phyloP scores from a whole-genome alignment of 257 asterid genomes.

The Nicotiana tabacum region DNA sequence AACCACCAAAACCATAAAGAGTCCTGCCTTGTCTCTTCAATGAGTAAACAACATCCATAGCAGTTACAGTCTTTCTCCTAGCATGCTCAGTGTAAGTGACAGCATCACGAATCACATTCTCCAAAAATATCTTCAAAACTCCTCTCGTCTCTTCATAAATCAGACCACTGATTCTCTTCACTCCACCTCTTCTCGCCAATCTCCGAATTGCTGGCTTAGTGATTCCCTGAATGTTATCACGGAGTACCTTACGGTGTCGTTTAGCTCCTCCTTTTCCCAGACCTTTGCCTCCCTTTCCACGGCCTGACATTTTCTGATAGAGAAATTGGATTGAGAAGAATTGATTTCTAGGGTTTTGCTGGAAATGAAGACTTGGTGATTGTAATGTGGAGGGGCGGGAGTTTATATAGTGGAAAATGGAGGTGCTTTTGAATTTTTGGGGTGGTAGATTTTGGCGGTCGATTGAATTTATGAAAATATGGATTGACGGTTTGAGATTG shows the following conservation, averaged over 20 bases:
- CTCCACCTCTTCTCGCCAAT: slow-evolving; percentile 30
- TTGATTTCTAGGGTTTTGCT: neutral
- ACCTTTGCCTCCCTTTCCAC: slow-evolving; percentile 36
- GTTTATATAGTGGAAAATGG: neutral
- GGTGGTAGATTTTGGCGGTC: neutral
- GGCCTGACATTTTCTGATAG: slow-evolving; percentile 21
- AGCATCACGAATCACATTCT: slow-evolving; percentile 32
- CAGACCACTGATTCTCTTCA: slow-evolving; percentile 27
- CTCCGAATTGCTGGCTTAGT: slow-evolving; percentile 27
- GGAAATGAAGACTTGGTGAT: neutral
- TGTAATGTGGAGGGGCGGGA: neutral
- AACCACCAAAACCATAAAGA: slow-evolving; percentile 22
- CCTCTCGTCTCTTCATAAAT: slow-evolving; percentile 29
- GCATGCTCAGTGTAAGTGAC: slow-evolving; percentile 34
- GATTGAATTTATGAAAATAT: neutral
- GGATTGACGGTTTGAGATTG: neutral
- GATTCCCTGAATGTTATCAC: slow-evolving; percentile 29
- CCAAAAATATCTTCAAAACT: slow-evolving; percentile 24
- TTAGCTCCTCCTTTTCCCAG: slow-evolving; percentile 31
- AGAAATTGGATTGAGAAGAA: neutral
- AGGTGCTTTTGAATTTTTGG: neutral
- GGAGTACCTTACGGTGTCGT: slow-evolving; percentile 28
- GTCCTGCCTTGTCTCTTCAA: slow-evolving; percentile 31
- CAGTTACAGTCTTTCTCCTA: slow-evolving; percentile 24
- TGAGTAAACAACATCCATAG: slow-evolving; percentile 29